Evolutionary conservation across 306 rosid genomes (phyloP).

Genomic region (Vigna angularis): DNA sequence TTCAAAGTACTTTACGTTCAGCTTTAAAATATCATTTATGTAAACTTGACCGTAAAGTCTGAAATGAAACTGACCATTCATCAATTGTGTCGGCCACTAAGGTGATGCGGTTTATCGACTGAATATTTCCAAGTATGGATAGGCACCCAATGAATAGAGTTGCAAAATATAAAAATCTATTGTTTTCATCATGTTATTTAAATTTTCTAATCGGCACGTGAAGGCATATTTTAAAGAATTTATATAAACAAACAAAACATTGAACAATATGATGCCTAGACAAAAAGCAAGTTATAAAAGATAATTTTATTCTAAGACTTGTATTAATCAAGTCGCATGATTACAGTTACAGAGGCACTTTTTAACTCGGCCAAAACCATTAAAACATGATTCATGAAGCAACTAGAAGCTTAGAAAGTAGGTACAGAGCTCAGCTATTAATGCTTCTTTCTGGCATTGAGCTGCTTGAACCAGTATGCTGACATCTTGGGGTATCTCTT

Average conservation of each 20-base stretch:
- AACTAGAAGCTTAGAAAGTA: conserved; percentile 20
- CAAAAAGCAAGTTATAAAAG: not conserved
- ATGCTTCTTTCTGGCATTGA: conserved; percentile 58
- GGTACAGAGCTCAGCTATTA: not conserved
- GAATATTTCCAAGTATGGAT: not conserved
- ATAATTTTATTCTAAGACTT: conserved; percentile 40
- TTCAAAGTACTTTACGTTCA: not conserved
- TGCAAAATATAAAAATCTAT: too few relatives aligned
- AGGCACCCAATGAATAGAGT: too few relatives aligned
- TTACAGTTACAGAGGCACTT: conserved; percentile 34
- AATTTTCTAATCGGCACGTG: not conserved
- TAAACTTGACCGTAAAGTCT: not conserved
- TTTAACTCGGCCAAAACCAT: conserved; percentile 24
- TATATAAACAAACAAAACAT: not conserved
- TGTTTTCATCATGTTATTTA: not conserved
- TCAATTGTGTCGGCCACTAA: not conserved
- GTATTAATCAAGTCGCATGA: conserved; percentile 8
- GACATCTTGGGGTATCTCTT: conserved; percentile 92
- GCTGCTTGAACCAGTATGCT: conserved; percentile 85
- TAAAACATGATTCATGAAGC: conserved; percentile 14
- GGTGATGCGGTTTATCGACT: not conserved
- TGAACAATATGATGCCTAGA: not conserved
- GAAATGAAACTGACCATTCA: not conserved
- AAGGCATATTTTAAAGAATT: not conserved
- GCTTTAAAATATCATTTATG: not conserved